Evolutionary conservation across 1,284 basidiomycete species (phyloP), one percentile per base, ranked within the genome.

Genomic region (Cutaneotrichosporon cavernicola): DNA sequence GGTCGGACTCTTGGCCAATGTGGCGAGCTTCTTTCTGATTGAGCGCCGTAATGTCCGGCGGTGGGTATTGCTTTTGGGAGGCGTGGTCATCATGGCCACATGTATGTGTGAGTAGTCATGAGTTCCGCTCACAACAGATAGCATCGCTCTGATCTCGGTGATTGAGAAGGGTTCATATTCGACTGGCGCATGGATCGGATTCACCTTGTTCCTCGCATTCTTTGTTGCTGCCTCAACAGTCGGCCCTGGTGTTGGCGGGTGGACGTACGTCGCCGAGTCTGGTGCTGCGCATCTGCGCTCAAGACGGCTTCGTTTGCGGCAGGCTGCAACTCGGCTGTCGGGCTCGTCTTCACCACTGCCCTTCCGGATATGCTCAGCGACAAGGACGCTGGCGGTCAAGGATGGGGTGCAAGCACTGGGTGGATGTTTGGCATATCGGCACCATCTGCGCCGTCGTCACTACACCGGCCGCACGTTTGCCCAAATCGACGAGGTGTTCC

Each of bases 1-100:
- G 16, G 57, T 70, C 36, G 70, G 65, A 10, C 58, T 72, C 2
- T 43, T 53, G 11, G 62, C 60, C 31, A 66, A 64, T 34, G 60
- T 71, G 38, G n/a, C 43, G 26, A 30, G 56, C n/a, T 72, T 67
- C 65, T 72, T 72, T 51, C 6, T 70, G 14, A 64, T 72, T 26
- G 67, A 70, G 52, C 62, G 47, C 36, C 65, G 63, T 32, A 16
- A 22, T 22, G 46, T 70, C 30, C 67, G 69, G 11, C 61, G 69
- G 2, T 70, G 62, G 56, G 7, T 22, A 2, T 52, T 70, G 6
- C 51, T 70, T n/a, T 65, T 69, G 30, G 53, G 40, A 14, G 69
- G 68, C 40, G 50, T 72, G 14, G 11, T 52, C 51, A 56, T 52
- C 3, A 63, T 72, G 62, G 67, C 69, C 16, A 30, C 59, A 14